These are phyloP conservation scores for Nakazawaea pomicola DNA, from an alignment of 805 yeast genomes.

Conservation along the genomic window DNA sequence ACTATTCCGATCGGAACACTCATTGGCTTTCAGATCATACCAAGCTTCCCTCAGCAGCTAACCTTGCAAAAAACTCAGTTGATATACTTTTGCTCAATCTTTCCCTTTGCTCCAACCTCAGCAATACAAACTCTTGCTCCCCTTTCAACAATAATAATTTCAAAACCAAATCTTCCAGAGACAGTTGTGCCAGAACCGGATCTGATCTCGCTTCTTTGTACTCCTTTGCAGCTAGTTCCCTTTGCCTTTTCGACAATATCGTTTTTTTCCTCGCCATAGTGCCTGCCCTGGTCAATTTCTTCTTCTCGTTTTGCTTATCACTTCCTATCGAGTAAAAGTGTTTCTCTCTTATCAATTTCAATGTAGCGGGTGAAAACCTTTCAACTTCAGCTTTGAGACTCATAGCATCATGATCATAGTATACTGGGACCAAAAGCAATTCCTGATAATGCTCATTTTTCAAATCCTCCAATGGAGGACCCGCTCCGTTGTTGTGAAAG, in stretches of 20 bases:
- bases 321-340: constrained; percentile 33
- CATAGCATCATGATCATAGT: constrained; percentile 47
- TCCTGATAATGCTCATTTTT: constrained; percentile 62
- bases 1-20: too few relatives aligned
- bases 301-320: constrained; percentile 8
- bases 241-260: constrained; percentile 50
- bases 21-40: too few relatives aligned
- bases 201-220: constrained; percentile 33
- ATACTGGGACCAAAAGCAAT: constrained; percentile 56
- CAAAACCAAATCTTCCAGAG: constrained; percentile 64
- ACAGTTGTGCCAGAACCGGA: constrained; percentile 31
- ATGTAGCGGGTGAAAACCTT: constrained; percentile 48
- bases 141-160: constrained; percentile 67
- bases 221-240: constrained; percentile 34
- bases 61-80: constrained; percentile 19
- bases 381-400: constrained; percentile 56
- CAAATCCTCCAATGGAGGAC: constrained; percentile 64
- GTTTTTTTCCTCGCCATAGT: constrained; percentile 61
- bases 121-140: constrained; percentile 52
- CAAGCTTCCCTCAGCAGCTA: constrained; percentile 13
- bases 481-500: constrained; percentile 77
- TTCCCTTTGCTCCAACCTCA: constrained; percentile 59
- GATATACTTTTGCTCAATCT: constrained; percentile 28
- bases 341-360: constrained; percentile 42
- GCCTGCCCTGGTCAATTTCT: constrained; percentile 32